Base-by-base conservation (phyloP, 106 monocot genomes). In the Dendrobium chrysotoxum region DNA sequence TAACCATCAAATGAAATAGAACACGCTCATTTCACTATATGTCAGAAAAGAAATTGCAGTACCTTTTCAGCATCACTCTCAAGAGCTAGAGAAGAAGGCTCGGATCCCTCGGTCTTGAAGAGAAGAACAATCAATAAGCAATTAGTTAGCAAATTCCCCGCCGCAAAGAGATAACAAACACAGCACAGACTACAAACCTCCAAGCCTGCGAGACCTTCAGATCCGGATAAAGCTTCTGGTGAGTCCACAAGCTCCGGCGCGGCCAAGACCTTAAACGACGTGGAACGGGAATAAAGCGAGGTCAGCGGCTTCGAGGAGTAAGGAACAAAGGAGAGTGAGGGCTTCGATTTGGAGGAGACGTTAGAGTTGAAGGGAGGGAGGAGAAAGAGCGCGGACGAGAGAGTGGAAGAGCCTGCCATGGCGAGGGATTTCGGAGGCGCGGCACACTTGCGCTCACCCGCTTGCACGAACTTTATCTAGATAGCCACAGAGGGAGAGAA, bases 21-120 rank as follows among this genome's bases (percentile, higher is more conserved):
- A 70, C 31, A 31, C 21, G 9, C 15, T 15, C 70, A 70, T 70
- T 70, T 70, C 11, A 70, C 5, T 30, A 70, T 0, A 70, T 30
- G 31, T 13, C 11, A 12, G 0, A 15, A 70, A 30, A 30, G 30
- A 70, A 30, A 70, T 35, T 12, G 31, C 70, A 35, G 31, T 74
- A 74, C 74, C 39, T 74, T 41, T 42, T 40, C 39, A 40, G 74
- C 39, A 21, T 74, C 74, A 39, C 74, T 41, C 74, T 41, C 74
- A 74, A 74, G 2, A 41, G 41, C 41, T 0, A 74, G 74, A 8
- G 74, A 16, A 74, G 40, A 41, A 40, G 74, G 74, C 17, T 41
- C 41, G n/a, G 74, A 42, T n/a, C 74, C 74, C 41, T 74, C 41
- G 16, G 38, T 41, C 74, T 74, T 30, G 12, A 70, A 70, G 31